These are phyloP conservation scores for Solanum hybrid DNA, from an alignment of 305 asterid genomes.

Conservation along the genomic window DNA sequence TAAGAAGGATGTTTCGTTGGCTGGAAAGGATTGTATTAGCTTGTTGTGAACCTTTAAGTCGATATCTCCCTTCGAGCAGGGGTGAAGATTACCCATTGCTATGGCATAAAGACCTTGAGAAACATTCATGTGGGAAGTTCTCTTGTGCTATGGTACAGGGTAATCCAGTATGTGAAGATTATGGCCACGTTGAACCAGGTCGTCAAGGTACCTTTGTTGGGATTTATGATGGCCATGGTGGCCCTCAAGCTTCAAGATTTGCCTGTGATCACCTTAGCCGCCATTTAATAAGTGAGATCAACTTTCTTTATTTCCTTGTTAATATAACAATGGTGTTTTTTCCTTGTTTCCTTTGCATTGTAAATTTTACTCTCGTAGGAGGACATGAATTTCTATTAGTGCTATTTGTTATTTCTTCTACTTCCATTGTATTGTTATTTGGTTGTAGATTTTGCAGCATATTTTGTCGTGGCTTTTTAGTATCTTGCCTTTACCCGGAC, in stretches of 20 bases:
- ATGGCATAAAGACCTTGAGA: too few relatives aligned
- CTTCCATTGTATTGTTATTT: background rate
- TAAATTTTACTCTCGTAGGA: background rate
- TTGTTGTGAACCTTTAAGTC: conserved; percentile 56
- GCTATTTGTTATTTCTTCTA: background rate
- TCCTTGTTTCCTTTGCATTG: background rate
- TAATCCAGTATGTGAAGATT: conserved; percentile 56
- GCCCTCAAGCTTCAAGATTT: conserved; percentile 53
- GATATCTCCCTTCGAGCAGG: conserved; percentile 55
- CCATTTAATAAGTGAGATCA: conserved; percentile 40
- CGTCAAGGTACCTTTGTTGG: conserved; percentile 53
- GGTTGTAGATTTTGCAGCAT: background rate
- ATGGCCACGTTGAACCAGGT: conserved; percentile 64
- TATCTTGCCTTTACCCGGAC: background rate
- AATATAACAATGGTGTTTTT: background rate
- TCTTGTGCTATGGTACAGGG: conserved; percentile 71
- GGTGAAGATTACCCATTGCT: conserved; percentile 44
- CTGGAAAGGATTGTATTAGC: conserved; percentile 42
- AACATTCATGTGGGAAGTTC: conserved; percentile 59
- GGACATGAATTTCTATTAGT: background rate
- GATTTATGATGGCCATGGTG: conserved; percentile 85
- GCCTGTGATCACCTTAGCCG: conserved; percentile 48
- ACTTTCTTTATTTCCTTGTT: background rate
- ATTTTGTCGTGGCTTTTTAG: background rate
- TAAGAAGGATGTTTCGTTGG: conserved; percentile 63